phyloP scores from a whole-genome alignment of 2,329 filamentous ascomycete species.

The Exophiala xenobiotica region DNA sequence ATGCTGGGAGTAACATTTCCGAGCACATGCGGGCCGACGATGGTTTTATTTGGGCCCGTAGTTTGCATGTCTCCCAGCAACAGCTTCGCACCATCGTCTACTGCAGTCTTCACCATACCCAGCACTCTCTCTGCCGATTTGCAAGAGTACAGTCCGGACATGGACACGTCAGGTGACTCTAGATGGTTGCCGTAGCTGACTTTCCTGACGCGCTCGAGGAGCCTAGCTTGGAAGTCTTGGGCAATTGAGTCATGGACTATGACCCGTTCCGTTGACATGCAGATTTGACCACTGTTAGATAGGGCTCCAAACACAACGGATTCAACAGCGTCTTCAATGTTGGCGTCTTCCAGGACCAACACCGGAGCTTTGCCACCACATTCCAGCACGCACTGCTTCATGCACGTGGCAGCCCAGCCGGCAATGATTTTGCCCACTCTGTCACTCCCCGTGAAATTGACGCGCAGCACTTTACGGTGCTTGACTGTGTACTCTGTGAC shows the following conservation, averaged over 20 bases:
- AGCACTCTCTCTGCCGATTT: constrained; percentile 54
- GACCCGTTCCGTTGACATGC: constrained; percentile 80
- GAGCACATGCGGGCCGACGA: constrained; percentile 65
- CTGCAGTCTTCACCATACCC: constrained; percentile 54
- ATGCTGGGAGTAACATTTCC: constrained; percentile 66
- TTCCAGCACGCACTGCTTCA: constrained; percentile 79
- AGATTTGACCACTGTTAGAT: constrained; percentile 66
- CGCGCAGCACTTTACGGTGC: constrained; percentile 65
- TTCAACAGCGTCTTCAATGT: constrained; percentile 66
- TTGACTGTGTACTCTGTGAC: constrained; percentile 68
- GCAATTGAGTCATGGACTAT: constrained; percentile 58
- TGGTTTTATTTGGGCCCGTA: constrained; percentile 43
- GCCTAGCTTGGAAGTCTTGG: constrained; percentile 51
- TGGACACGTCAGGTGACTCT: constrained; percentile 34
- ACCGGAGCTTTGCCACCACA: constrained; percentile 78
- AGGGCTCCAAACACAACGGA: constrained; percentile 16
- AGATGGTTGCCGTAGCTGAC: constrained; percentile 43
- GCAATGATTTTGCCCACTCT: constrained; percentile 69
- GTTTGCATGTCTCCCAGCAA: constrained; percentile 51
- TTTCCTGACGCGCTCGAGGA: constrained; percentile 47
- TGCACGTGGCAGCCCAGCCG: constrained; percentile 65
- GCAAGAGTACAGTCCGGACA: constrained; percentile 43
- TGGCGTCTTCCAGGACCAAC: constrained; percentile 75
- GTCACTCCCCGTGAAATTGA: constrained; percentile 76
- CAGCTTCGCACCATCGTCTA: constrained; percentile 57